These are phyloP conservation scores for Aspergillus sp. DNA, from an alignment of 2,329 filamentous ascomycete genomes.

Conservation along the genomic window DNA sequence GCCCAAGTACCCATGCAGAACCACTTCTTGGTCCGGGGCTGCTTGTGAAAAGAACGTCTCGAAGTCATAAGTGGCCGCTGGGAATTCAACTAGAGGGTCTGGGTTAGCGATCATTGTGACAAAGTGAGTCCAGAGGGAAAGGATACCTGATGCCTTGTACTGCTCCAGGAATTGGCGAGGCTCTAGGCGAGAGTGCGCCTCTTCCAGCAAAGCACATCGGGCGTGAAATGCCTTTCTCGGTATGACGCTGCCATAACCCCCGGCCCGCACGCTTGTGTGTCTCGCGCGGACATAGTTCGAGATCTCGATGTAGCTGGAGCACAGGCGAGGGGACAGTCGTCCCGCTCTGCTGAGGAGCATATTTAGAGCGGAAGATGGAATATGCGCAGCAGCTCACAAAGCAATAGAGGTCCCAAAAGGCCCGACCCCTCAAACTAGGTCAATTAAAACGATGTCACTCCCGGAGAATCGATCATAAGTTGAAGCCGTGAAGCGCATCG, in stretches of 20 bases:
- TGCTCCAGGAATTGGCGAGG: slow-evolving; percentile 35
- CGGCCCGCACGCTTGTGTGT: slow-evolving; percentile 9
- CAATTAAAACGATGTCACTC: neutral
- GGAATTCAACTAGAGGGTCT: slow-evolving; percentile 46
- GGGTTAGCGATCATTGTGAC: neutral
- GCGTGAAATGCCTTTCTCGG: slow-evolving; percentile 23
- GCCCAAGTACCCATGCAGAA: slow-evolving; percentile 70
- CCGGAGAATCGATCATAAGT: neutral
- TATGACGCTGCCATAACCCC: slow-evolving; percentile 5
- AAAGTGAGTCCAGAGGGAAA: slow-evolving; percentile 3
- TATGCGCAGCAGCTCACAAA: neutral
- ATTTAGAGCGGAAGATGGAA: neutral
- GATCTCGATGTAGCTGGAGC: slow-evolving; percentile 38
- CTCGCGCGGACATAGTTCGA: slow-evolving; percentile 35
- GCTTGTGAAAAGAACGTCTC: slow-evolving; percentile 32
- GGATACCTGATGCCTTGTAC: slow-evolving; percentile 48
- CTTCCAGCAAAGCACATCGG: slow-evolving; percentile 22
- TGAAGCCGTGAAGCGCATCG: neutral
- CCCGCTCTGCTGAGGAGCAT: slow-evolving; percentile 26
- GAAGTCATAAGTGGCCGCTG: slow-evolving; percentile 44
- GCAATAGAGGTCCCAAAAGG: slow-evolving; percentile 1
- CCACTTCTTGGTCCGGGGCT: slow-evolving; percentile 44
- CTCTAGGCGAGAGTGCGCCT: slow-evolving; percentile 8
- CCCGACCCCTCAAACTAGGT: slow-evolving; percentile 9
- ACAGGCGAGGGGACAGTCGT: slow-evolving; percentile 27